Evolutionary conservation across 1,139 yeast species (phyloP).

Genomic region (Candida pseudoviswanathii): DNA sequence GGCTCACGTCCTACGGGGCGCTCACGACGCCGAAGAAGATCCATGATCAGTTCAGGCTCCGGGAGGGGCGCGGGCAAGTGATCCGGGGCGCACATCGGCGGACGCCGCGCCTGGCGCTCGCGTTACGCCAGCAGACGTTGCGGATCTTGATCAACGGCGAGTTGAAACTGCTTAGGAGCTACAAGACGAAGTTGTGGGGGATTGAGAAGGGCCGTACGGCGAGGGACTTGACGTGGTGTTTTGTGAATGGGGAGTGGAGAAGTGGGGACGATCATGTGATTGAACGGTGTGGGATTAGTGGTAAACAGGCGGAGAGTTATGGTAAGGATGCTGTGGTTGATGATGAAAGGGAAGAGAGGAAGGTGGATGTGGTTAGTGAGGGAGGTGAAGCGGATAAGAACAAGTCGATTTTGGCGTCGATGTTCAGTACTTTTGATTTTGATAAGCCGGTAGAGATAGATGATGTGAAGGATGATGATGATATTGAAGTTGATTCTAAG

Average conservation of each 20-base stretch:
- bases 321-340: slow-evolving; percentile 21
- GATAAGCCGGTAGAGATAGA: slow-evolving; percentile 57
- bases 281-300: slow-evolving; percentile 47
- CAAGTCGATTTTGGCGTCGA: slow-evolving; percentile 51
- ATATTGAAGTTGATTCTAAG: slow-evolving; percentile 50
- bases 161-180: slow-evolving; percentile 56
- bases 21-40: slow-evolving; percentile 19
- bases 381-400: slow-evolving; percentile 34
- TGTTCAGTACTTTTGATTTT: slow-evolving; percentile 57
- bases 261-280: slow-evolving; percentile 82
- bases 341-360: slow-evolving; percentile 21
- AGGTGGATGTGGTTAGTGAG: too few relatives aligned
- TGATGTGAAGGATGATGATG: slow-evolving; percentile 44
- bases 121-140: slow-evolving; percentile 58
- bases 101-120: slow-evolving; percentile 46
- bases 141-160: slow-evolving; percentile 66
- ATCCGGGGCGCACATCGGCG: slow-evolving; percentile 62
- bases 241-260: slow-evolving; percentile 71
- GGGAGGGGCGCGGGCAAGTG: slow-evolving; percentile 50
- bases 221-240: slow-evolving; percentile 65
- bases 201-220: slow-evolving; percentile 64
- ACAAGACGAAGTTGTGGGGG: slow-evolving; percentile 89
- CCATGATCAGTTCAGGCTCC: slow-evolving; percentile 16
- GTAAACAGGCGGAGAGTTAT: slow-evolving; percentile 21
- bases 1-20: slow-evolving; percentile 39